Conservation (phyloP, 371 early-diverging fungal genomes). For the Rhizomucor pusillus region DNA sequence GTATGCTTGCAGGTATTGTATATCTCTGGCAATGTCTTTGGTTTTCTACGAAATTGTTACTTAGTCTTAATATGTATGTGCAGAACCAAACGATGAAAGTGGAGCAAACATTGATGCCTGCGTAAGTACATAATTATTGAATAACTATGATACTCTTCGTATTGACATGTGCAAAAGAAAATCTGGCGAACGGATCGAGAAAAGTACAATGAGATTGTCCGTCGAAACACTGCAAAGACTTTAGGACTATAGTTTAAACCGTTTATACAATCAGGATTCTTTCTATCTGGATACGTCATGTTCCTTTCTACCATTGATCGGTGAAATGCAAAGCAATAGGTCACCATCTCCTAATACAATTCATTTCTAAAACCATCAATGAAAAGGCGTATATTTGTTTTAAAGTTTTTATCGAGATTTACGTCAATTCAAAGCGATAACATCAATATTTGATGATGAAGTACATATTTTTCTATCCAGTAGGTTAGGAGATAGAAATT, state of each 20-base stretch:
- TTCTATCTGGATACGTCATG: too few relatives aligned
- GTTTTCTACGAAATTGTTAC: not conserved
- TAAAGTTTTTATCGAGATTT: too few relatives aligned
- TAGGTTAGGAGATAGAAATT: too few relatives aligned
- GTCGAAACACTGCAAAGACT: constrained; percentile 67
- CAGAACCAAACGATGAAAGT: constrained; percentile 98
- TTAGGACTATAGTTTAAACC: constrained; percentile 62
- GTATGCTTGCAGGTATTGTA: constrained; percentile 89
- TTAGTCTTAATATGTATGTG: constrained; percentile 1
- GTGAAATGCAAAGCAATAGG: too few relatives aligned
- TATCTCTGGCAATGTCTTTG: not conserved
- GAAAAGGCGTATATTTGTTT: too few relatives aligned
- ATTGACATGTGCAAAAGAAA: constrained; percentile 47
- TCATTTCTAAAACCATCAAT: too few relatives aligned
- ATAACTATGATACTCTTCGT: not conserved
- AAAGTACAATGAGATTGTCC: constrained; percentile 80
- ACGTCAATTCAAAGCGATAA: too few relatives aligned
- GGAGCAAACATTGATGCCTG: constrained; percentile 98
- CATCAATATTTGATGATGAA: too few relatives aligned
- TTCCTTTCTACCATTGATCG: too few relatives aligned
- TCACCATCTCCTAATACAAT: too few relatives aligned
- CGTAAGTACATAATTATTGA: constrained; percentile 47
- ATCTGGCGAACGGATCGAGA: constrained; percentile 88
- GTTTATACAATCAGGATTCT: too few relatives aligned
- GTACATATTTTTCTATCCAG: too few relatives aligned